Evolutionary conservation across 768 basidiomycete species (phyloP), one percentile per base, ranked within the genome.

Genomic region (Pleurotus platypus): DNA sequence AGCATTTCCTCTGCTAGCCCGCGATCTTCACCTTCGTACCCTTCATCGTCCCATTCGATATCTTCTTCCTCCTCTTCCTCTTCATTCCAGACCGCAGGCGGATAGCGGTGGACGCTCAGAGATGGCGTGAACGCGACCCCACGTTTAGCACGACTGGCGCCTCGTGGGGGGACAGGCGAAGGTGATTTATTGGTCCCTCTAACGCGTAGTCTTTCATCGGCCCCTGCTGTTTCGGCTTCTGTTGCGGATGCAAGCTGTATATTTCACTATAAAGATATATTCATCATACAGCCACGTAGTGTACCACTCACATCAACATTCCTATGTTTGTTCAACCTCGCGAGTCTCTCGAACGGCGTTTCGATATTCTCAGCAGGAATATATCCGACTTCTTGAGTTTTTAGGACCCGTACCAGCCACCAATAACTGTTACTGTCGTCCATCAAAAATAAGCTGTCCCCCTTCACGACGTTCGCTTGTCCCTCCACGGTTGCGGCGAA

Each of bases 311-410:
- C 94, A 70, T 98, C 96, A 55, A 98, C 89, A 70, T 99, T 99
- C 27, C 95, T 82, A 67, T 97, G 94, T 69, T 98, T 98, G 76
- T 99, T 98, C 56, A 98, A 78, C 57, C 97, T 78, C 0, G 97
- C 97, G 5, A 98, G 82, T 37, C 97, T 83, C 68, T 99, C 97
- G 64, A 94, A 97, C 0, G 97, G 97, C 0, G 97, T 99, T 70
- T 99, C 97, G 62, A 99, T 98, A 70, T 98, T 98, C 74, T 99
- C 97, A 0, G 97, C 97, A 15, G 97, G 97, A 49, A 99, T 98
- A 70, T 99, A 99, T 0, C 97, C 97, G 13, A 99, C 93, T 66
- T 97, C 94, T 71, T 98, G 94, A 6, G 96, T 98, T 76, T 98
- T 98, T 61, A 99, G 86, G 7, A 99, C 97, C 47, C 94, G 85